A percentile compares a stretch with the other conserved stretches of the same genome.
These are phyloP conservation scores for Tremella mesenterica DNA, from an alignment of 768 basidiomycete species.

Conservation along the genomic window DNA sequence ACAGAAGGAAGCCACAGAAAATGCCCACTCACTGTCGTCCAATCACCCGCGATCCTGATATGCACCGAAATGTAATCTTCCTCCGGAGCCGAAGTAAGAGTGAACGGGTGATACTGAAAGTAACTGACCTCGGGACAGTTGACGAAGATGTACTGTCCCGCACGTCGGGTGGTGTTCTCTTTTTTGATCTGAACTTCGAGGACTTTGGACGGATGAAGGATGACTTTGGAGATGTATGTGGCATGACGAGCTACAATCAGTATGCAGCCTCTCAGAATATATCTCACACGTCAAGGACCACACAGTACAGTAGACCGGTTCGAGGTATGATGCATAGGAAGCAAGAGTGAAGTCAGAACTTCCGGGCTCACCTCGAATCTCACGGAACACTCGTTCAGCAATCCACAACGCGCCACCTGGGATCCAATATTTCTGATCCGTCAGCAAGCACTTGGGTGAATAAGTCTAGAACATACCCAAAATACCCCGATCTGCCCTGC, in stretches of 20 bases:
- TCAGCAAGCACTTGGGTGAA: slow-evolving; percentile 2
- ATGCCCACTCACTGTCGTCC: slow-evolving; percentile 69
- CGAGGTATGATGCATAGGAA: background rate
- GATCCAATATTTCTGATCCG: slow-evolving; percentile 41
- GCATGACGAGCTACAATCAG: slow-evolving; percentile 58
- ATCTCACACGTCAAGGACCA: no score
- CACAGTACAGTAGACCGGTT: no score
- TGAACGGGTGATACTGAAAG: slow-evolving; percentile 97
- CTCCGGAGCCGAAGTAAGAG: slow-evolving; percentile 84
- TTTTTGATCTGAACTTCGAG: slow-evolving; percentile 97
- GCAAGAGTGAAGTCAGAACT: background rate
- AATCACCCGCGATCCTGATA: slow-evolving; percentile 85
- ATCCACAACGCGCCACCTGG: slow-evolving; percentile 60
- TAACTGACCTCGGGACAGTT: slow-evolving; percentile 80
- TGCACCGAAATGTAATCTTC: slow-evolving; percentile 93
- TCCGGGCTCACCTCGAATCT: slow-evolving; percentile 53
- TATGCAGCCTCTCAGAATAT: background rate
- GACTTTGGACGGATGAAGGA: slow-evolving; percentile 89
- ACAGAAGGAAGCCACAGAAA: slow-evolving; percentile 76
- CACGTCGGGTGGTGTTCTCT: slow-evolving; percentile 70
- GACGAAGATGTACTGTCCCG: slow-evolving; percentile 84
- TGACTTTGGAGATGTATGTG: slow-evolving; percentile 77
- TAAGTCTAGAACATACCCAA: slow-evolving; percentile 59
- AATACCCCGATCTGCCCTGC: slow-evolving; percentile 81
- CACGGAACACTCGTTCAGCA: slow-evolving; percentile 78